Evolutionary conservation across 2,329 filamentous ascomycete species (phyloP), one percentile per base, ranked within the genome.

Genomic region (Colletotrichum theobromicola): DNA sequence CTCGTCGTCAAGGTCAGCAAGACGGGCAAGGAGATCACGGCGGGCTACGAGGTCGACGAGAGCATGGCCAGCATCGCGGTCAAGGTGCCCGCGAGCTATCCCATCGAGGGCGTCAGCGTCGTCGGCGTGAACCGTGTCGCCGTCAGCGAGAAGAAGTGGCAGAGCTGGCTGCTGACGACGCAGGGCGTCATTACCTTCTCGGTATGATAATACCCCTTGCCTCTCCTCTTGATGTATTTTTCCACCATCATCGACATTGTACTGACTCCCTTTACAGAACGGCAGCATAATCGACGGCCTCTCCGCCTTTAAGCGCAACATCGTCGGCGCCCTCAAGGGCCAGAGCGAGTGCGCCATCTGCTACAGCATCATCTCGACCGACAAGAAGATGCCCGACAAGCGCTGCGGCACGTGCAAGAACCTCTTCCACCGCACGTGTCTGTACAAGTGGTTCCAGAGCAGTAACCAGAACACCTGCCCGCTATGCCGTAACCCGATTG

Each of bases 381-480:
- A 98, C 83, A 94, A 94, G 87, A 94, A 94, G 83, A 91, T 98
- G 83, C 97, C 97, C 0, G 96, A 97, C 83, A 98, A 98, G 88
- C 89, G 91, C 69, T 99, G 97, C 83, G 88, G 90, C 61, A 98
- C 96, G 2, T 99, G 97, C 89, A 96, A 95, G 88, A 96, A 99
- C 84, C 87, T 94, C 67, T 99, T 98, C 87, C 97, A 99, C 84
- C 90, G 93, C 1, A 91, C 91, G 4, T 99, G 97, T 85, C 85
- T 99, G 84, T 98, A 95, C 87, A 96, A 96, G 85, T 99, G 97
- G 97, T 98, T 99, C 88, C 94, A 95, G 88, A 96, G 90, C 79
- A 98, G 95, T 82, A 97, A 95, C 83, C 93, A 95, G 80, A 97
- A 94, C 80, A 96, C 94, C 63, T 99, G 97, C 84, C 97, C 97